Percentiles rank a stretch among this genome's conserved stretches.
phyloP scores from a whole-genome alignment of 805 yeast genomes.

The Naumovozyma castellii region DNA sequence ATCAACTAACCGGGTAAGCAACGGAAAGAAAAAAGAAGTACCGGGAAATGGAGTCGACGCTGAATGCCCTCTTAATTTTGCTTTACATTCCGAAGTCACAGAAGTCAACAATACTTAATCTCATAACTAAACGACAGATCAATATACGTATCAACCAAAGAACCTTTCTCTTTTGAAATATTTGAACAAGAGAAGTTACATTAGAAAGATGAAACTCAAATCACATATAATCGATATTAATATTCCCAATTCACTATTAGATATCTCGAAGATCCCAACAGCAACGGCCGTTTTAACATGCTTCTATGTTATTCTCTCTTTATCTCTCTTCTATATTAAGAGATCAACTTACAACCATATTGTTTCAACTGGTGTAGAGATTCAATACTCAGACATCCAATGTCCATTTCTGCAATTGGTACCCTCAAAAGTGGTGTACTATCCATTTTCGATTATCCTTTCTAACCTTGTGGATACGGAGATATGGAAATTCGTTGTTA shows the following conservation, averaged over 20 bases:
- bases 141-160: too few relatives aligned
- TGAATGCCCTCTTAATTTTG: too few relatives aligned
- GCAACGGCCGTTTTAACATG: constrained; percentile 40
- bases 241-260: constrained; percentile 14
- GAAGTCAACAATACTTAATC: too few relatives aligned
- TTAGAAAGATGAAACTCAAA: too few relatives aligned
- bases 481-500: constrained; percentile 37
- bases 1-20: too few relatives aligned
- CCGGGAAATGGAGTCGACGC: too few relatives aligned
- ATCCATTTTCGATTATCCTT: constrained; percentile 58
- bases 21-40: too few relatives aligned
- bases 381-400: constrained; percentile 22
- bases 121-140: too few relatives aligned
- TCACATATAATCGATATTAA: constrained; percentile 16
- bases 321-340: constrained; percentile 36
- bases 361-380: constrained; percentile 7
- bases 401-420: constrained; percentile 57
- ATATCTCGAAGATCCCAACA: constrained; percentile 31
- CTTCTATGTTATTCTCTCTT: constrained; percentile 33
- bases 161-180: too few relatives aligned
- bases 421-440: constrained; percentile 43
- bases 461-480: constrained; percentile 58
- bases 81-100: too few relatives aligned
- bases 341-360: constrained; percentile 27
- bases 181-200: too few relatives aligned